Evolutionary conservation across 768 basidiomycete species (phyloP), one percentile per base, ranked within the genome.

Genomic region (Lactarius sanguifluus): DNA sequence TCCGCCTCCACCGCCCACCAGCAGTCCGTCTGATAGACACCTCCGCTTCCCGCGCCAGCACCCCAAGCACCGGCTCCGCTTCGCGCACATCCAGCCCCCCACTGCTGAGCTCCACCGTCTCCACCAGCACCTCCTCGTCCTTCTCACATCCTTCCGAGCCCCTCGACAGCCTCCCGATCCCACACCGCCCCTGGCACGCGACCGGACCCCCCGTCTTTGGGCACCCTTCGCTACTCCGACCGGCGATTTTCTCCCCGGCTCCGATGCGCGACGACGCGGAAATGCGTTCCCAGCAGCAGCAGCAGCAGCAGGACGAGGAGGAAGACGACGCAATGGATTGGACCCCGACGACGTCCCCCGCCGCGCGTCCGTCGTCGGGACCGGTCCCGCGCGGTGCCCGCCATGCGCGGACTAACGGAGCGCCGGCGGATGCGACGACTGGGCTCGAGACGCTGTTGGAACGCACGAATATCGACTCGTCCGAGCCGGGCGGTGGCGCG

Each of bases 1-100:
- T 93, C 40, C 85, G 82, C 43, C 74, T 92, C 7, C 87, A 88
- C 65, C 86, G 83, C 20, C 89, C 91, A 1, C 90, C 91, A 12
- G 72, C 84, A 2, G 85, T 93, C 59, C 87, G 88, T 54, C 83
- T 93, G 30, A 81, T 91, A 55, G 83, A 89, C 71, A 82, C 85
- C 81, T 57, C 72, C 78, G 15, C 82, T 83, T 66, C 76, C 71
- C 57, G 73, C 73, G 38, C 69, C 54, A 40, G 30, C 64, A 72
- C 18, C 36, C 72, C 59, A 65, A 68, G 41, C 59, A 70, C 73
- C 5, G 40, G 59, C 2, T 66, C 79, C 16, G 72, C 77, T 13
- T 76, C 76, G 23, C 70, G 73, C 59, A 80, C 81, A 45, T 74
- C 77, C 18, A 86, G 84, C 82, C 85, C 10, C 67, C 61, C 61